Percentiles rank a stretch among this genome's conserved stretches.
These are phyloP conservation scores for Triticum turgidum DNA, from an alignment of 176 grass and related monocot species.

Conservation along the genomic window DNA sequence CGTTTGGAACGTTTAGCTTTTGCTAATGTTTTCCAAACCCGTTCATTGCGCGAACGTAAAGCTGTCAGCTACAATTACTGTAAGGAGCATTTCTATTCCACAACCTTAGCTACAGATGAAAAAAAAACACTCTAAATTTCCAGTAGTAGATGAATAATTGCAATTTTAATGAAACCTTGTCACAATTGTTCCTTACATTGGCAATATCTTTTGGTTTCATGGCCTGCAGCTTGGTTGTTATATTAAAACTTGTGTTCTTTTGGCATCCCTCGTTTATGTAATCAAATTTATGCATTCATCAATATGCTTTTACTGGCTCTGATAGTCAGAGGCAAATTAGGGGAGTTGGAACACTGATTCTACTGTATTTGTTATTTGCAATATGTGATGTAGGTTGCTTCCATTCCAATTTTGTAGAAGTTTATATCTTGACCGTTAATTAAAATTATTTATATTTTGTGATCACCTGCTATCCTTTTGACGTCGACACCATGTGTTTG, in stretches of 20 bases:
- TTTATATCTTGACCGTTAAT: conserved; percentile 19
- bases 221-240: conserved; percentile 6
- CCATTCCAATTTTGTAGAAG: background rate
- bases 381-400: conserved; percentile 17
- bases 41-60: conserved; percentile 48
- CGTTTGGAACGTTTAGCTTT: conserved; percentile 56
- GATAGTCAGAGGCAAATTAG: background rate
- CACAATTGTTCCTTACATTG: conserved; percentile 2
- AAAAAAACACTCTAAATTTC: background rate
- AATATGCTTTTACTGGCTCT: background rate
- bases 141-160: background rate
- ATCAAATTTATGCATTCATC: conserved; percentile 8
- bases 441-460: conserved; percentile 25
- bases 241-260: conserved; percentile 12
- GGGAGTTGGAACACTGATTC: background rate
- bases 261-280: conserved; percentile 8
- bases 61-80: conserved; percentile 69
- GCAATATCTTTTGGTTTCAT: background rate
- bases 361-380: background rate
- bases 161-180: background rate
- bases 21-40: conserved; percentile 39
- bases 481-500: conserved; percentile 25
- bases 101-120: conserved; percentile 3
- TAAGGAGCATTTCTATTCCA: conserved; percentile 45
- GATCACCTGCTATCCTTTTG: background rate